Base-by-base conservation (phyloP, 2,329 filamentous ascomycete genomes). In the Fusarium sp. region DNA sequence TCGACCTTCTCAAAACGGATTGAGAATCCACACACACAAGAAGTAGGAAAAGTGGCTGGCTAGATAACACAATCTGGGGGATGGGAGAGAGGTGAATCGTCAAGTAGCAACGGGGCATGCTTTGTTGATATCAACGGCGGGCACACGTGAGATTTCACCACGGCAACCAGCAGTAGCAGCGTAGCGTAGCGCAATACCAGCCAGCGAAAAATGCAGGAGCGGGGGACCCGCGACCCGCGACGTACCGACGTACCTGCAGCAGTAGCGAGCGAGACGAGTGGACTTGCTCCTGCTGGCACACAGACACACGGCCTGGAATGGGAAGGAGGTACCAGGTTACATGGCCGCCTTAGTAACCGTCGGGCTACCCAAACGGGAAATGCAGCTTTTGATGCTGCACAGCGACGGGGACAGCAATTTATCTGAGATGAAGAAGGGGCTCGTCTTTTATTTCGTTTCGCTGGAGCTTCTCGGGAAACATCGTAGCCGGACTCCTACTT, bases 141-240 rank as follows among this genome's bases (percentile, higher is more conserved):
- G 25, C 31, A 59, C 79, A 80, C 79, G 80, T 81, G 79, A 47
- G 42, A 80, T 73, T 78, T 80, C 79, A 80, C 80, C 80, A 81
- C 76, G 63, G 80, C 80, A 81, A 81, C 80, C 68, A 69, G 63
- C 63, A 68, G 62, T 2, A 1, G 35, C 9, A 47, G 42, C 38
- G n/a, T 9, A 47, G 22, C 42, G 20, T 2, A 47, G 42, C 36
- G 36, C 5, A n/a, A 18, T 6, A 7, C 27, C 8, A 8, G 20
- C 20, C 22, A 33, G 38, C 50, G 20, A 56, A 38, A 63, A 50
- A 54, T 27, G 66, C 54, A 70, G 66, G 59, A 65, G 69, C 57
- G 71, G 68, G 71, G 63, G 27, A 69, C 29, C 42, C 42, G 20
- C 42, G 42, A 47, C 42, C 42, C 14, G 42, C 36, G 36, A 38